Evolutionary conservation across 768 basidiomycete species (phyloP), one percentile per base, ranked within the genome.

Genomic region (Filobasidium wieringae): DNA sequence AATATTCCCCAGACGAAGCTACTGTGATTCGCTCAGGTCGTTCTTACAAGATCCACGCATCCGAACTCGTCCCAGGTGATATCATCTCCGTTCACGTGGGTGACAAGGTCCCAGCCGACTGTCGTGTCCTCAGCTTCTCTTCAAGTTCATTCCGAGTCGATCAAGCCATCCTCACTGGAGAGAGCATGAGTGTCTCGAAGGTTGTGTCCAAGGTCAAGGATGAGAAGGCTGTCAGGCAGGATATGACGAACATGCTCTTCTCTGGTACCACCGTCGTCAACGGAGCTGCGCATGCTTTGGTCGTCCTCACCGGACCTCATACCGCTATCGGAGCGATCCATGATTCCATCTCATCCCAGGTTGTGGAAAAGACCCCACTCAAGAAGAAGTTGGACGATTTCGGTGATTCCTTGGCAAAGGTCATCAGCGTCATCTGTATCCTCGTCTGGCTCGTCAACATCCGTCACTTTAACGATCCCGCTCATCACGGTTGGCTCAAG

Each of bases 331-430:
- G 93, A 29, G 85, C 93, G 68, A 97, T 99, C 63, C 93, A 99
- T 78, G 87, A 88, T 66, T 93, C 90, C 43, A 99, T 99, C 72
- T 82, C 87, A 6, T 81, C 85, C 31, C 90, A 93, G 72, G 92
- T 92, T 64, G 83, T 80, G 55, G 92, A 96, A 66, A 96, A 97
- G 79, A 99, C 93, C 0, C 93, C 93, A 0, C 77, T 99, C 51
- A 99, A 99, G 75, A 84, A 88, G 62, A 96, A 96, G 74, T 80
- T 99, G 45, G 93, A 99, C 72, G 93, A 99, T 72, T 99, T 99
- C 65, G 93, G 93, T 58, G 92, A 99, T 69, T 84, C 85, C 80
- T 80, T 99, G 51, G 93, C 93, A 29, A 97, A 96, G 73, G 92
- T 97, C 73, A 99, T 99, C 75, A 81, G 85, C 41, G 88, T 95